Evolutionary conservation across 129 eudicot species (phyloP), one percentile per base, ranked within the genome.

Genomic region (Pittosporum tobira): DNA sequence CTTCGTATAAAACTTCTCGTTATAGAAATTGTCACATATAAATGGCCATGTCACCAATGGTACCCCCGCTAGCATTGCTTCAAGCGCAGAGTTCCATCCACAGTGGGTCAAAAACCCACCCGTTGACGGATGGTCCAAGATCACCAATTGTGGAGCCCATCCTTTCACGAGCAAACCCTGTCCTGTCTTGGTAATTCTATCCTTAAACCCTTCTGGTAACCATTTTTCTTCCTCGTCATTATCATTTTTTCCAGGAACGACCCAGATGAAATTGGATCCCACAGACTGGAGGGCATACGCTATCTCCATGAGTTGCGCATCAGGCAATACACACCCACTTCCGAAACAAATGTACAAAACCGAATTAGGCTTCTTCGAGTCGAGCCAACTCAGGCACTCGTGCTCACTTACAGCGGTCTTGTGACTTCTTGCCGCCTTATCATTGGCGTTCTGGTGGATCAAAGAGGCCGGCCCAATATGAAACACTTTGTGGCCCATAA

Each of bases 311-410:
- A 79, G 40, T 49, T 81, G 96, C 16, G 75, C 7, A 0, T 48
- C 48, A 3, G 75, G 24, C n/a, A 81, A 63, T 11, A 2, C 36
- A 3, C 60, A 53, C 59, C 26, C 52, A 34, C 75, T 68, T 14
- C 96, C 96, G 43, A 76, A 81, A 23, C 91, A 76, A 2, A 79
- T 31, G 51, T 84, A 84, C 7, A 88, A 30, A 7, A 84, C 91
- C 0, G 96, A 81, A 49, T 66, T 57, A 0, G 75, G 71, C 29
- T 62, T 9, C 55, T 79, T 84, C 0, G 77, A 61, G 18, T 81
- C 73, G 31, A 84, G 66, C 94, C 94, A 88, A 46, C 56, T 57
- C 74, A 79, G 44, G 27, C 84, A 87, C 30, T 84, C 71, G 10
- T 84, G 40, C 37, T 53, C 65, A 29, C 71, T 73, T 0, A 73